These are phyloP conservation scores for Ophiostoma australiae DNA, from an alignment of 2,329 filamentous ascomycete species.

Conservation along the genomic window DNA sequence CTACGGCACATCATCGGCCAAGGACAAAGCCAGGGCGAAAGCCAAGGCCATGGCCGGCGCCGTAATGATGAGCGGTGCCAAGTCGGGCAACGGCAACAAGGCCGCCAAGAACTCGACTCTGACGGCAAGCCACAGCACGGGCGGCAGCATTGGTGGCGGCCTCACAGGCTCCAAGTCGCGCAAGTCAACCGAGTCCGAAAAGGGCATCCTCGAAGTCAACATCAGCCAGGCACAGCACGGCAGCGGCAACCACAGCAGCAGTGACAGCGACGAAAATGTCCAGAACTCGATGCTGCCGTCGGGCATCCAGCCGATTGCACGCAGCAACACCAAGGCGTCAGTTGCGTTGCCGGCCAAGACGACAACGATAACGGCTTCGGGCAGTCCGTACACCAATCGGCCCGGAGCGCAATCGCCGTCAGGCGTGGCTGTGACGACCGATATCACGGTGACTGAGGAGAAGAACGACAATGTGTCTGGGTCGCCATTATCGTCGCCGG, in stretches of 20 bases:
- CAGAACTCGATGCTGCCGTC: neutral
- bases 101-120: neutral
- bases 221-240: neutral
- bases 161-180: slow-evolving; percentile 17
- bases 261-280: neutral
- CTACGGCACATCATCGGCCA: neutral
- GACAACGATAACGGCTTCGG: neutral
- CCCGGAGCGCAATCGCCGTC: slow-evolving; percentile 3
- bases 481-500: neutral
- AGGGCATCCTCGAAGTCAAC: slow-evolving; percentile 14
- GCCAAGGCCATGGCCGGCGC: slow-evolving; percentile 21
- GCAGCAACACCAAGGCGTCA: neutral
- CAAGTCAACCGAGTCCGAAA: slow-evolving; percentile 21
- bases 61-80: slow-evolving; percentile 18
- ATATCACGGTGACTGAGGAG: slow-evolving; percentile 13
- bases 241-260: neutral
- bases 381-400: neutral
- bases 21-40: neutral
- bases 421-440: slow-evolving; percentile 13
- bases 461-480: neutral
- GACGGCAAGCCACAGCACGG: slow-evolving; percentile 1
- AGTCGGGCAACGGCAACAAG: neutral
- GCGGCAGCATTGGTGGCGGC: neutral
- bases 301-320: neutral
- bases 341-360: neutral